These are phyloP conservation scores for Xerocomus potaroensis DNA, from an alignment of 768 basidiomycete species.

Conservation along the genomic window DNA sequence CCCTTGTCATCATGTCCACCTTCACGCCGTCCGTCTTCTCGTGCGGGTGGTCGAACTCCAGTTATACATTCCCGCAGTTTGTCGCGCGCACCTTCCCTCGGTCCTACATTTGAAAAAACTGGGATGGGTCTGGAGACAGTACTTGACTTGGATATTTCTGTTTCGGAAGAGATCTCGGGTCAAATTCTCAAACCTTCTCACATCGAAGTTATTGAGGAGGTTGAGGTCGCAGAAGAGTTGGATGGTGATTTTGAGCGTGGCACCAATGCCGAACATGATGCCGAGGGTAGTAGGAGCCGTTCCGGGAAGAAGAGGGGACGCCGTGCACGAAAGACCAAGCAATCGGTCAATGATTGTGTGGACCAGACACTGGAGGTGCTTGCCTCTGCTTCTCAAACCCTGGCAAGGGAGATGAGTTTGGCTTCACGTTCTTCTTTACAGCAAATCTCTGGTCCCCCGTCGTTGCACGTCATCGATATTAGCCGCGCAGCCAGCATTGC, in stretches of 20 bases:
- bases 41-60: constrained; percentile 55
- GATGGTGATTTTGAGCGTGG: constrained; percentile 18
- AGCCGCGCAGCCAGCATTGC: constrained; percentile 20
- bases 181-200: constrained; percentile 24
- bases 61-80: constrained; percentile 51
- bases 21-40: constrained; percentile 68
- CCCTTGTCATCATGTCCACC: constrained; percentile 59
- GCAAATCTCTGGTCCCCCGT: constrained; percentile 11
- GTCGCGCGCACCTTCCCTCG: constrained; percentile 62
- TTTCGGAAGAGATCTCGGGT: constrained; percentile 41
- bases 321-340: constrained; percentile 74
- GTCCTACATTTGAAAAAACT: constrained; percentile 38
- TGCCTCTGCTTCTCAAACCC: constrained; percentile 73
- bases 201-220: constrained; percentile 35
- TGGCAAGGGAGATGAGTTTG: constrained; percentile 80
- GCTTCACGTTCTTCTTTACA: constrained; percentile 50
- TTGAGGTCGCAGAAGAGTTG: constrained; percentile 33
- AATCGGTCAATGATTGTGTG: constrained; percentile 19
- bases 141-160: constrained; percentile 40
- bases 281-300: constrained; percentile 39
- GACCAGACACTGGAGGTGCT: constrained; percentile 66
- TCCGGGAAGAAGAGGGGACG: constrained; percentile 80
- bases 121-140: constrained; percentile 48
- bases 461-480: constrained; percentile 21
- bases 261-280: constrained; percentile 25